Percentiles rank a stretch among this genome's conserved stretches.
phyloP scores from a whole-genome alignment of 192 early-diverging fungal species.

The Rhizophagus clarus region DNA sequence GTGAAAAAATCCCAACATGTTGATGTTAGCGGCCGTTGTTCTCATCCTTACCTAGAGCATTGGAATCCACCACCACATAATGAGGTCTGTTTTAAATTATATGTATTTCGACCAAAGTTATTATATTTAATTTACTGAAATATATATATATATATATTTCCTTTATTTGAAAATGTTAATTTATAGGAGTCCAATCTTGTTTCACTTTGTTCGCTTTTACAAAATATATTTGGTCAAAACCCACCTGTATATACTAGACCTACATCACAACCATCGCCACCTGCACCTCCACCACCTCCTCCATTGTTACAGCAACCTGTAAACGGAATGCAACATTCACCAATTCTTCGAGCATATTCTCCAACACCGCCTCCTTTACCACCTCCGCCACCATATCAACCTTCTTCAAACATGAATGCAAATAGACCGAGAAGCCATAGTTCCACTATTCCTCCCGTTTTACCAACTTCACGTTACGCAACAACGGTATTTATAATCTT shows the following conservation, averaged over 20 bases:
- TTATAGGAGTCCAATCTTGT: constrained; percentile 47
- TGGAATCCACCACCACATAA: constrained; percentile 61
- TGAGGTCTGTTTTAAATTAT: constrained; percentile 47
- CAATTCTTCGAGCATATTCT: constrained; percentile 37
- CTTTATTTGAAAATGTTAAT: not conserved
- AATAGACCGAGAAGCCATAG: constrained; percentile 19
- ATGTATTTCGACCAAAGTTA: constrained; percentile 27
- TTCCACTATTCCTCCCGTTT: not conserved
- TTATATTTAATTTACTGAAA: constrained; percentile 41
- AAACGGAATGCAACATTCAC: constrained; percentile 27
- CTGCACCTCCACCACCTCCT: constrained; percentile 44
- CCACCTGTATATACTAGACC: constrained; percentile 77
- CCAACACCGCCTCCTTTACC: constrained; percentile 36
- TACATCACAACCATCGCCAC: constrained; percentile 36
- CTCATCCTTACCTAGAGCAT: constrained; percentile 80
- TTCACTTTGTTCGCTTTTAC: constrained; percentile 64
- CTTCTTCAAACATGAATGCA: not conserved
- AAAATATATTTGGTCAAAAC: constrained; percentile 70
- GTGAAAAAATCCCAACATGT: constrained; percentile 81
- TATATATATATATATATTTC: too few relatives aligned
- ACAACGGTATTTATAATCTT: not conserved
- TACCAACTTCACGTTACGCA: not conserved
- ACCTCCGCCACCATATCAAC: constrained; percentile 27
- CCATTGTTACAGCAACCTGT: not conserved
- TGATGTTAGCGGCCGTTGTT: constrained; percentile 78